Evolutionary conservation across 75 land plant species (phyloP), one percentile per base, ranked within the genome.

Genomic region (Adiantum capillusveneris): DNA sequence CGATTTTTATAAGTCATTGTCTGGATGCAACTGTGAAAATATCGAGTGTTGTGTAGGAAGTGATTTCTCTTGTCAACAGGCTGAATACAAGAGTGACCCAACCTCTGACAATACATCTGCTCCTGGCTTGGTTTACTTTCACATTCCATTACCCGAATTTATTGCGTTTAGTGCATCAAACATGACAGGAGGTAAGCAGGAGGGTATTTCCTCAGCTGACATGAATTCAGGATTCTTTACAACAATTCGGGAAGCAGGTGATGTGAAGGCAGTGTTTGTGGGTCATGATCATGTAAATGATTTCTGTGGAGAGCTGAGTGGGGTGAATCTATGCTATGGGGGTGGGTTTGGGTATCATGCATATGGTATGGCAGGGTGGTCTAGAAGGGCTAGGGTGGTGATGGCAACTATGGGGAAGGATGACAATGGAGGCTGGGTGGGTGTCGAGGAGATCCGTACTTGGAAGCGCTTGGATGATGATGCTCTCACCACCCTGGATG

Each of bases 261-360:
- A 91, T 57, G 93, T 84, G 63, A 91, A 87, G 68, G 97, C 88
- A 42, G 86, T 68, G n/a, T 91, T 91, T 36, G 73, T 69, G 29
- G 97, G 97, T 16, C 97, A 91, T 70, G 97, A 91, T 73, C 97
- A 91, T 58, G 20, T 87, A 63, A 91, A 91, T 57, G 97, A 91
- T 56, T 91, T 84, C 70, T 91, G 97, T 68, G 97, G 97, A 0
- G 44, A 80, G 60, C 51, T 84, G 11, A 75, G 56, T 27, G 81
- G 79, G 2, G 70, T 91, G 51, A 59, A 82, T 16, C 72, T 87
- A 0, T 91, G 97, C 58, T 91, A 91, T 75, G 85, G 77, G 14
- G 97, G 97, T 16, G 97, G 93, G 0, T 84, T 87, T 72, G 97
- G 97, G 25, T 91, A 91, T 73, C 97, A 91, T 69, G 97, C 97